Evolutionary conservation across 441 rosid genomes (phyloP), one percentile per base, ranked within the genome.

Genomic region (Iberis amara): DNA sequence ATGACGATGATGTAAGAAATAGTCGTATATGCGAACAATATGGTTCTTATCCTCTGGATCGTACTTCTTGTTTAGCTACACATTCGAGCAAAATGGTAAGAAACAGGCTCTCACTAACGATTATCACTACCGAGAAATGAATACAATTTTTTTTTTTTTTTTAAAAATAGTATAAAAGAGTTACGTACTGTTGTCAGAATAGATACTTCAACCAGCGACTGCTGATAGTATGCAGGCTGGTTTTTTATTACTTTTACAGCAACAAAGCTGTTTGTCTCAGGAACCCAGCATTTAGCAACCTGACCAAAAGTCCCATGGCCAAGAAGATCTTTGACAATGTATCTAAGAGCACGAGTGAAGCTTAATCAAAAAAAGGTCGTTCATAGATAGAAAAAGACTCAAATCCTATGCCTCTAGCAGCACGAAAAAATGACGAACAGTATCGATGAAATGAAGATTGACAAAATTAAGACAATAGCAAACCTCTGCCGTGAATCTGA

Each of bases 271-370:
- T 76, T 68, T 9, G 79, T 73, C 64, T 83, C 95, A 26, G 82
- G 73, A 53, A 83, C 86, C 97, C 82, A 87, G 78, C 99, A 94
- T 73, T 90, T 94, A 39, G 94, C 97, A 80, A 94, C 99, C 75
- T 94, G 99, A 47, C 99, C 99, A 66, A 94, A 94, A 54, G 98
- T 94, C 59, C 99, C 99, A 65, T 94, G 99, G 68, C 99, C 99
- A 68, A 94, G 99, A 62, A 89, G 86, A 73, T 94, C 99, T 78
- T 90, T 89, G 79, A 94, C 96, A 52, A 90, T 61, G 71, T 94
- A 90, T 73, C 99, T 94, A 81, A 66, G 72, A 58, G 69, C 48
- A 59, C 23, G 39, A 59, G 54, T 50, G 56, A 53, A 62, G 57
- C 39, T 52, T 44, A 21, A 64, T 57, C 18, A 49, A 67, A 59